Percentiles rank a stretch among this genome's conserved stretches.
Conservation (phyloP, 2,329 filamentous ascomycete species). For the Pseudogymnoascus sp. region DNA sequence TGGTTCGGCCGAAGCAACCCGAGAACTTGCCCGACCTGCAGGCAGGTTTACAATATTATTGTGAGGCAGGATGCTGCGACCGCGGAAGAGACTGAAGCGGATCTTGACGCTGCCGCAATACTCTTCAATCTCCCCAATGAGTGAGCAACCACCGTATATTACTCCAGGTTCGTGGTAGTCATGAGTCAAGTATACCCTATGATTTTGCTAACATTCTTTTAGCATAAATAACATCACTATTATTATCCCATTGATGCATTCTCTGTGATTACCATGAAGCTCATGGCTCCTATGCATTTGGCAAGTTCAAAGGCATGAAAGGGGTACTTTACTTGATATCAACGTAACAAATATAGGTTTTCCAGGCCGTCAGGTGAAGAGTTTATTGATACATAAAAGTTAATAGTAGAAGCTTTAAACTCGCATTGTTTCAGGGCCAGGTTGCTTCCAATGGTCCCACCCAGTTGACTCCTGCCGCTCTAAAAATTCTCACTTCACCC, state of each 20-base stretch:
- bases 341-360: background rate
- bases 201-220: background rate
- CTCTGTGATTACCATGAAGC: background rate
- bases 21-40: background rate
- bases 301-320: background rate
- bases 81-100: background rate
- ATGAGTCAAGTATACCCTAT: background rate
- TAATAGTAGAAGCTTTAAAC: background rate
- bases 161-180: background rate
- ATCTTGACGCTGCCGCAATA: background rate
- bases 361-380: background rate
- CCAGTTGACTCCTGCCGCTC: conserved; percentile 25
- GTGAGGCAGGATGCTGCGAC: background rate
- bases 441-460: conserved; percentile 20
- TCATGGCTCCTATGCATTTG: background rate
- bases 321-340: background rate
- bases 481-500: conserved; percentile 27
- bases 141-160: background rate
- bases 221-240: background rate
- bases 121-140: background rate
- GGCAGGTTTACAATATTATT: background rate
- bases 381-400: background rate
- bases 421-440: conserved; percentile 16
- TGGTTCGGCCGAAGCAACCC: background rate
- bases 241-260: background rate